Evolutionary conservation across 345 rosid genomes (phyloP), one percentile per base, ranked within the genome.

Genomic region (Crucihimalaya himalaica): DNA sequence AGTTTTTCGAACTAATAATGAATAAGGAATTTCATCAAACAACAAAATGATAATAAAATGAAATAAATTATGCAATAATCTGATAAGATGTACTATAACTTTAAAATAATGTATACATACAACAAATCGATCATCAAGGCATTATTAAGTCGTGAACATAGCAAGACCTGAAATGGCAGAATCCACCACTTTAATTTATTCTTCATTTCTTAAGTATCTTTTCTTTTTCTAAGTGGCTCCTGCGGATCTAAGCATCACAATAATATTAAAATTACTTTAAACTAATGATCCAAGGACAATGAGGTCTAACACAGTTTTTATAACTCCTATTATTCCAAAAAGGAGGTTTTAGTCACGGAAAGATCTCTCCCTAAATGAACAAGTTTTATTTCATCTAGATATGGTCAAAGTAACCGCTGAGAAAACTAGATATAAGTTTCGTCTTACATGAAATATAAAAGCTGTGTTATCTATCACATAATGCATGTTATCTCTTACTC

Each of bases 121-220:
- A 39, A n/a, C 25, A 19, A 9, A 35, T 9, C 32, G 34, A 39
- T 13, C 42, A 54, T 18, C 6, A 20, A 16, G 5, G 15, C 28
- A 35, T 12, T n/a, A 43, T 12, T 23, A 45, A 25, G 31, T 48
- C 28, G 15, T 74, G 46, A 58, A 58, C 54, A 50, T 23, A 50
- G 48, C 61, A 66, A 66, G 15, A 50, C 68, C 68, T 59, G 73
- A 48, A 74, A 67, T 6, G 31, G 78, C 62, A 74, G 68, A 68
- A 20, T 68, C 73, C 79, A 68, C 63, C 29, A 40, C 39, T 59
- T 50, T 40, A 14, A n/a, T 27, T 14, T 50, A 50, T 28, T 59
- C 20, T 47, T 74, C 60, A 57, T 19, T 35, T 28, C 50, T 6
- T 37, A 15, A 35, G 10, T 47, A 56, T 48, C 16, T 66, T 66